Evolutionary conservation across 2,329 filamentous ascomycete species (phyloP).

Genomic region (Curvularia sp.): DNA sequence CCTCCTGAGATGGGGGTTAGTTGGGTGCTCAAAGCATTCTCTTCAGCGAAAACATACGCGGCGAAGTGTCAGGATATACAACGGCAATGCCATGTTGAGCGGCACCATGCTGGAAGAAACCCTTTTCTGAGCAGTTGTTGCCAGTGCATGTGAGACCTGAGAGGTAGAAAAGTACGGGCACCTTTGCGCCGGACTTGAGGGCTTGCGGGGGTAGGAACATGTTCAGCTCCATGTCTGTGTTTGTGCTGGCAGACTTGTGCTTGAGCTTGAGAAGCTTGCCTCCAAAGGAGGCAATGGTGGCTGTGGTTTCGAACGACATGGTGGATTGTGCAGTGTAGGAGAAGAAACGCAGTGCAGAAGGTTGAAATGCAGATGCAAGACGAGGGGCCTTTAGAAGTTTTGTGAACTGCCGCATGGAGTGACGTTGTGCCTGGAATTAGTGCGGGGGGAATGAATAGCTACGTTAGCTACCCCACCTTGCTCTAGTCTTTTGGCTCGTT

Average conservation of each 20-base stretch:
- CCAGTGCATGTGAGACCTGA: conserved; percentile 94
- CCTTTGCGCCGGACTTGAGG: conserved; percentile 62
- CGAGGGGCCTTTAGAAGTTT: conserved; percentile 31
- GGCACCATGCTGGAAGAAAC: conserved; percentile 89
- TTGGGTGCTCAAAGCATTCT: conserved; percentile 1
- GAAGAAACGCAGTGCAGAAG: conserved; percentile 17
- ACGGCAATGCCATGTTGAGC: conserved; percentile 84
- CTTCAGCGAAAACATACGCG: conserved; percentile 62
- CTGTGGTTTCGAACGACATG: conserved; percentile 83
- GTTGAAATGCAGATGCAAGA: conserved; percentile 20
- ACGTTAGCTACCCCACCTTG: conserved; percentile 41
- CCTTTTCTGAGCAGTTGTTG: conserved; percentile 77
- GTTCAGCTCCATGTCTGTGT: conserved; percentile 90
- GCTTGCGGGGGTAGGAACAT: conserved; percentile 85
- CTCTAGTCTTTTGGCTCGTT: conserved; percentile 35
- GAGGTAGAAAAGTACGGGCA: conserved; percentile 90
- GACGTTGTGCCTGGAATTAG: conserved; percentile 41
- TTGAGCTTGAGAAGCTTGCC: conserved; percentile 94
- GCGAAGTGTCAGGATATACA: conserved; percentile 93
- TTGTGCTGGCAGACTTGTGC: conserved; percentile 79
- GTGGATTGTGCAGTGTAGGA: conserved; percentile 27
- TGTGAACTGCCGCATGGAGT: conserved; percentile 32
- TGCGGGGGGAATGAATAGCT: conserved; percentile 42
- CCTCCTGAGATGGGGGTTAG: conserved; percentile 63
- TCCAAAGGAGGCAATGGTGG: conserved; percentile 88